These are phyloP conservation scores for Deinandra increscens DNA, from an alignment of 129 eudicot genomes.

Conservation along the genomic window DNA sequence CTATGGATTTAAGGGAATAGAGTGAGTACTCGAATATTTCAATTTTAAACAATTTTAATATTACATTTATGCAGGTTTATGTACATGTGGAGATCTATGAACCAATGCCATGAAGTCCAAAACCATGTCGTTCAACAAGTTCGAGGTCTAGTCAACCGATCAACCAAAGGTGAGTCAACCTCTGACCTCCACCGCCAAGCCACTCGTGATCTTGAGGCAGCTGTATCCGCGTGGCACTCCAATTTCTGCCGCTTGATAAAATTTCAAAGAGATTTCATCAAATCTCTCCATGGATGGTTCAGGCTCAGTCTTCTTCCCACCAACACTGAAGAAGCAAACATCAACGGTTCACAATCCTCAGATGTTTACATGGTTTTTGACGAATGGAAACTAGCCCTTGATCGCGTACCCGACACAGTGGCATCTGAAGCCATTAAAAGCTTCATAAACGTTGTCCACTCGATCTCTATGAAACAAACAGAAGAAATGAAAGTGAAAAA, in stretches of 20 bases:
- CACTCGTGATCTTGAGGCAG: conserved; percentile 89
- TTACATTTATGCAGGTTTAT: conserved; percentile 58
- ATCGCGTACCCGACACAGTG: conserved; percentile 84
- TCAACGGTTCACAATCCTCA: conserved; percentile 43
- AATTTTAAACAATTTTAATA: background rate
- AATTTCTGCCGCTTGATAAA: conserved; percentile 84
- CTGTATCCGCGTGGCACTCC: conserved; percentile 89
- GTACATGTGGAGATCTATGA: conserved; percentile 99
- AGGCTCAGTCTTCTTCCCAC: conserved; percentile 72
- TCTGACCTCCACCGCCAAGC: conserved; percentile 94
- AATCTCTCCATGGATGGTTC: conserved; percentile 89
- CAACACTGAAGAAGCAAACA: conserved; percentile 36
- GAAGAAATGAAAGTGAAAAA: conserved; percentile 85
- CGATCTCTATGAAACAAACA: conserved; percentile 60
- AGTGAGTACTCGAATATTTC: no score
- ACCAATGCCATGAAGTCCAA: conserved; percentile 85
- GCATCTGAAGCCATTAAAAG: conserved; percentile 96
- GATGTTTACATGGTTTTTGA: conserved; percentile 65
- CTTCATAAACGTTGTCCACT: conserved; percentile 84
- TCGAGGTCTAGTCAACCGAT: conserved; percentile 69
- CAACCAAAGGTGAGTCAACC: conserved; percentile 66
- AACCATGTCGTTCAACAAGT: conserved; percentile 94
- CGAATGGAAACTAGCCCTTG: conserved; percentile 92
- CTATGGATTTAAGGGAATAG: no score
- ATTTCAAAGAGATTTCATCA: conserved; percentile 78